Evolutionary conservation across 2,329 filamentous ascomycete species (phyloP).

Genomic region (Fonsecaea pugnacius): DNA sequence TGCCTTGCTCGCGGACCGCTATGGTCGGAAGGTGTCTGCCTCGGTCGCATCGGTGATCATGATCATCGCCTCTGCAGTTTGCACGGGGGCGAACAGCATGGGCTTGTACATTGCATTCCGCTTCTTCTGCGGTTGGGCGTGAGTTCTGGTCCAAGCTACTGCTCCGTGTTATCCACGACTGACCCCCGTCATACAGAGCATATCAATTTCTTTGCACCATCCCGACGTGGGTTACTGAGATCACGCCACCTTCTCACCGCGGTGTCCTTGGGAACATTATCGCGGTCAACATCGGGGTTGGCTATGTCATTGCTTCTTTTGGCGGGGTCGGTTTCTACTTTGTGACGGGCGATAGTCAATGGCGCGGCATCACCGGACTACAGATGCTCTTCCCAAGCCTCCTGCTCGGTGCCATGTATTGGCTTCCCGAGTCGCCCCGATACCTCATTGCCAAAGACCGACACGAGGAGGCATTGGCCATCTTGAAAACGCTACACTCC

Average conservation of each 20-base stretch:
- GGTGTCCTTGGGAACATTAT: too few relatives aligned
- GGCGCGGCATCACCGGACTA: background rate
- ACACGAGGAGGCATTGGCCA: background rate
- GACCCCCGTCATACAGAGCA: background rate
- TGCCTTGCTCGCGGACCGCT: background rate
- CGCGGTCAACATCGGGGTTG: too few relatives aligned
- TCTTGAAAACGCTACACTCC: too few relatives aligned
- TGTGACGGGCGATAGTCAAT: background rate
- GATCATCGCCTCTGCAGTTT: background rate
- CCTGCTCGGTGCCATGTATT: slow-evolving; percentile 1
- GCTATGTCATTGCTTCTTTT: too few relatives aligned
- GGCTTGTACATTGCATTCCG: slow-evolving; percentile 21
- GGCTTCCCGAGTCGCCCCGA: background rate
- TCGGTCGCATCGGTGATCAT: background rate
- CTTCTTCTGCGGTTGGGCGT: slow-evolving; percentile 16
- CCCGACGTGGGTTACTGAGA: background rate
- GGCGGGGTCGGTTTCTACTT: too few relatives aligned
- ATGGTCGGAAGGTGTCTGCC: slow-evolving; percentile 7
- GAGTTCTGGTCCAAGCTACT: background rate
- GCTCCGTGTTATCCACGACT: background rate
- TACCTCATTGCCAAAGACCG: background rate
- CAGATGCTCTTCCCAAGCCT: background rate
- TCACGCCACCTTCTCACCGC: too few relatives aligned
- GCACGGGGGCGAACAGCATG: slow-evolving; percentile 4
- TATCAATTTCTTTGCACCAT: background rate